A percentile compares a stretch with the other conserved stretches of the same genome.
phyloP scores from a whole-genome alignment of 345 rosid genomes.

The Lagerstroemia speciosa region DNA sequence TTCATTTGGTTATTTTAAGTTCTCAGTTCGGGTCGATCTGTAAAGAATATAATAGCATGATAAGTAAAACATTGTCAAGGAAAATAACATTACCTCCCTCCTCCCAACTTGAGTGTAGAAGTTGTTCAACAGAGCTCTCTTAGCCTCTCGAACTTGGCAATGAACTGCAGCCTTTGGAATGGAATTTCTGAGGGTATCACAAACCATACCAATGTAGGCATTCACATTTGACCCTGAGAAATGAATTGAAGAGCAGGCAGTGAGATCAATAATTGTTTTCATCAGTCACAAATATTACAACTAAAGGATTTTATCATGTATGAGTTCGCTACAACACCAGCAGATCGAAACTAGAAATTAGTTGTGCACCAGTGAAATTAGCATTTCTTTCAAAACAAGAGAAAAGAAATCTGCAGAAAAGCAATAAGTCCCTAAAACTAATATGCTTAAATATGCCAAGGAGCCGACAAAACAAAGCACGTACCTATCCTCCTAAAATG shows the following conservation, averaged over 20 bases:
- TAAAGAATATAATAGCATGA: neutral
- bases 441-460: neutral
- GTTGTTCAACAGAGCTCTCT: conserved; percentile 74
- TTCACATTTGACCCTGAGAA: conserved; percentile 81
- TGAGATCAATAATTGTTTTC: neutral
- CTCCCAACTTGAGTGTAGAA: conserved; percentile 87
- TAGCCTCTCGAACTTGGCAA: conserved; percentile 94
- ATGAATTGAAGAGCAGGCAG: conserved; percentile 1
- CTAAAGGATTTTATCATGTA: neutral
- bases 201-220: conserved; percentile 85
- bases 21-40: neutral
- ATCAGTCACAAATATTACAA: neutral
- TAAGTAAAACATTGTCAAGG: neutral
- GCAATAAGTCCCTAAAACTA: neutral
- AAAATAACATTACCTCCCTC: conserved; percentile 61
- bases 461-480: neutral
- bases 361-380: neutral
- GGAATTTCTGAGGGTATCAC: conserved; percentile 78
- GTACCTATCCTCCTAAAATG: conserved; percentile 88
- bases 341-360: neutral
- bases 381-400: neutral
- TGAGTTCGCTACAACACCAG: too few relatives aligned
- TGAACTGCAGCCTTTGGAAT: conserved; percentile 94
- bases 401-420: neutral
- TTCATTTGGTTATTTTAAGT: neutral